Percentiles rank a stretch among this genome's conserved stretches.
Evolutionary conservation across 805 yeast genomes (phyloP).

Genomic region (Sugiyamaella lignohabitans): DNA sequence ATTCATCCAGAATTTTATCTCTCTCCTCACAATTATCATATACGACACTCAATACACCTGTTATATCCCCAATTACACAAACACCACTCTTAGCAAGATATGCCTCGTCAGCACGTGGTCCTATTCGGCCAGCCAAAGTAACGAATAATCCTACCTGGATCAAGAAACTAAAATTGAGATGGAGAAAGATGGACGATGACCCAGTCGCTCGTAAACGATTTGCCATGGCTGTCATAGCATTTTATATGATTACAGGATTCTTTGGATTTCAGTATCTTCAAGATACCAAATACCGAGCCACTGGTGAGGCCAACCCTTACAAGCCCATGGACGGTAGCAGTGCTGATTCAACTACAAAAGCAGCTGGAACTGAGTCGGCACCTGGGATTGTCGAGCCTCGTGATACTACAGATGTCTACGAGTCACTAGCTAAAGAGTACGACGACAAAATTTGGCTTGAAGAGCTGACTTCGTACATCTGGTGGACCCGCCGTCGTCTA

Average conservation of each 20-base stretch:
- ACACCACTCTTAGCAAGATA: too few species aligned
- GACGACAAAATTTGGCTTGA: slow-evolving; percentile 75
- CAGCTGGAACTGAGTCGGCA: slow-evolving; percentile 1
- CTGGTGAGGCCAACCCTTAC: slow-evolving; percentile 31
- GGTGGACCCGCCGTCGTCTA: slow-evolving; percentile 66
- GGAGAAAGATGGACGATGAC: slow-evolving; percentile 14
- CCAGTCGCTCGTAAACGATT: slow-evolving; percentile 15
- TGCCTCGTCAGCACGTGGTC: too few species aligned
- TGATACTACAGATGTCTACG: slow-evolving; percentile 66
- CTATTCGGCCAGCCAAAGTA: too few species aligned
- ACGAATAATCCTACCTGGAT: slow-evolving; percentile 2
- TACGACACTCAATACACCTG: too few species aligned
- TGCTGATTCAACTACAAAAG: too few species aligned
- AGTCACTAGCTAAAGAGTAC: slow-evolving; percentile 69
- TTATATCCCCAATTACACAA: too few species aligned
- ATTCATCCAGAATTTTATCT: too few species aligned
- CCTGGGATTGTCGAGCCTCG: slow-evolving; percentile 53
- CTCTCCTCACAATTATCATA: too few species aligned
- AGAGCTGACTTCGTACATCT: slow-evolving; percentile 42
- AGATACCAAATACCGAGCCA: slow-evolving; percentile 32
- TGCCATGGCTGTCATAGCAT: slow-evolving; percentile 18
- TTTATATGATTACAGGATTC: slow-evolving; percentile 21
- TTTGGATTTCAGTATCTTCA: slow-evolving; percentile 27
- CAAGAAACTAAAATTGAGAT: slow-evolving; percentile 7
- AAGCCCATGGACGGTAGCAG: slow-evolving; percentile 16